These are phyloP conservation scores for Populus hybrid DNA, from an alignment of 441 rosid genomes.

Conservation along the genomic window DNA sequence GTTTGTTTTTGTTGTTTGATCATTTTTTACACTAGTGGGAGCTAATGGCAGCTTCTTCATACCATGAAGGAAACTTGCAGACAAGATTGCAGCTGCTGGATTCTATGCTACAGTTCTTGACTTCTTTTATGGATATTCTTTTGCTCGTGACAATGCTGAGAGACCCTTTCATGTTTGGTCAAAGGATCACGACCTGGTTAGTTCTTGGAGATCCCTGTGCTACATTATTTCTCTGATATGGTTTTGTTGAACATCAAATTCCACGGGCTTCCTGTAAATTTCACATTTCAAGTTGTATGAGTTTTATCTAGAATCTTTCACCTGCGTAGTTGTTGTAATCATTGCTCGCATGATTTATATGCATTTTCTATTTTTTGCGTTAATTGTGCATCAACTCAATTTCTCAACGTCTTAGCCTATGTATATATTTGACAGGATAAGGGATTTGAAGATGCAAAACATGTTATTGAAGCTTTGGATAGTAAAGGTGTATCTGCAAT, in stretches of 20 bases:
- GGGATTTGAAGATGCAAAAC: constrained; percentile 48
- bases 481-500: constrained; percentile 33
- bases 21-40: neutral
- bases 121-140: constrained; percentile 65
- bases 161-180: constrained; percentile 42
- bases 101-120: constrained; percentile 66
- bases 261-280: neutral
- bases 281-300: neutral
- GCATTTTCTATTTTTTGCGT: too few species aligned
- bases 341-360: neutral
- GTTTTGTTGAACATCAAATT: neutral
- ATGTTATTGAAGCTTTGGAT: constrained; percentile 34
- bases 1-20: neutral
- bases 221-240: neutral
- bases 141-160: constrained; percentile 28
- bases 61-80: constrained; percentile 49
- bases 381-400: neutral
- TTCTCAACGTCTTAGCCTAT: constrained; percentile 9
- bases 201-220: constrained; percentile 15
- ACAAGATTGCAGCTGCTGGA: constrained; percentile 65
- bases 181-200: constrained; percentile 50
- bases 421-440: constrained; percentile 32
- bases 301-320: neutral
- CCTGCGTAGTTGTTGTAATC: neutral
- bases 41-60: neutral